Base-by-base conservation (phyloP, 1,284 basidiomycete genomes). In the Boletus semigastroideus region DNA sequence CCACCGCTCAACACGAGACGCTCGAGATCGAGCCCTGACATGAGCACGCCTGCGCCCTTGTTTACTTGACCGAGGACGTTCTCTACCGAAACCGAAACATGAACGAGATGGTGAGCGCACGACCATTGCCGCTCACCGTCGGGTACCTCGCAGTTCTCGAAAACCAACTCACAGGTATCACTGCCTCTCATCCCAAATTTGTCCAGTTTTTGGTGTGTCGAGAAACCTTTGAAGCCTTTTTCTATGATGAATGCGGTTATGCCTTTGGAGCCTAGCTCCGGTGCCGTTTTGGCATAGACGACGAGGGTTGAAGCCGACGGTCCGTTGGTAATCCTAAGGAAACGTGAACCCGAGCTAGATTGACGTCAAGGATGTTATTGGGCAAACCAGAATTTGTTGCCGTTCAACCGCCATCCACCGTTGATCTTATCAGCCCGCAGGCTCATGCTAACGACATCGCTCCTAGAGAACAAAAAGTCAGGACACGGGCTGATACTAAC, bases 121-220 rank as follows among this genome's bases (percentile, higher is more conserved):
- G 4, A 31, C 37, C 22, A 19, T 11, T 33, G 49, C 42, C 31
- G 53, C 75, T 52, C 49, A 89, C 90, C 86, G 65, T 88, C 84
- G 2, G 94, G 92, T 3, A 97, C 87, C 60, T 87, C 80, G 60
- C 94, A 94, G 61, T 94, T 81, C 63, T 97, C 92, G 60, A 98
- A 98, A 31, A 96, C 87, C 28, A 98, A 76, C 70, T 97, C 94
- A 63, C 92, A 94, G 1, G 94, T 98, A 65, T 97, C 94, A 52
- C 89, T 92, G 38, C 95, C 95, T 56, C 95, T 78, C 94, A 98
- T 98, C 1, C 94, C 94, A 63, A 98, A 86, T 71, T 98, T 98
- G 74, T 98, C 94, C 19, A 98, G 77, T 62, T 94, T 94, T 58
- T 89, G 91, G 59, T 90, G 86, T 2, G 91, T 91, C 14, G 90